Base-by-base conservation (phyloP, 2,329 filamentous ascomycete genomes). In the Calonectria pauciramosa region DNA sequence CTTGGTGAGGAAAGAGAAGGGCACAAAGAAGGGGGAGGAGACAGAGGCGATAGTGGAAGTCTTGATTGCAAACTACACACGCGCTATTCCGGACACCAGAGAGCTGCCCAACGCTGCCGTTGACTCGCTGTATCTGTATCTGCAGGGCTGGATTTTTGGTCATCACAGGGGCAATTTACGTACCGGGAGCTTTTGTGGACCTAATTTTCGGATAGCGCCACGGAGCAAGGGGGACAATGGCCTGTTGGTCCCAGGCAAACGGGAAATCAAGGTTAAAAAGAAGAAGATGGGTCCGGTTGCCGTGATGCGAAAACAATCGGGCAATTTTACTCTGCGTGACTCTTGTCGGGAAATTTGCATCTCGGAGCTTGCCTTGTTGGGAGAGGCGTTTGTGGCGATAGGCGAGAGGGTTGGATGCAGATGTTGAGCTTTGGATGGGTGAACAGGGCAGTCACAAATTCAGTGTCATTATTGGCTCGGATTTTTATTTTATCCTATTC, bases 131-230 rank as follows among this genome's bases (percentile, higher is more conserved):
- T 41, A 1, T 5, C 14, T 34, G 14, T 41, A 1, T 5, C 14
- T 34, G 14, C 28, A 63, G 34, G 56, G 56, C 56, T 63, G 36
- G 56, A 4, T n/a, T 28, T 28, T 63, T 41, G 56, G 11, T 63
- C 13, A 38, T 23, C n/a, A 28, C n/a, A 26, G 56, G 56, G 56
- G 56, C 34, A 63, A 63, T 63, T 63, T 63, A 38, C 56, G 56
- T 26, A 66, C 41, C 11, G 20, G 13, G 13, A 10, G 30, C n/a
- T 30, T 9, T 65, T 66, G 63, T 51, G 44, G 63, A 44, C 44
- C n/a, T 56, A 52, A 56, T 68, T 68, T 68, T 68, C 64, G 65
- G 65, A 56, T 41, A 44, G 20, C 47, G 65, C 47, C 65, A 56
- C 49, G 14, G 14, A n/a, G 11, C 20, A 23, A 47, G 23, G 20